Percentiles rank a stretch among this genome's conserved stretches.
Conservation (phyloP, 768 basidiomycete species). For the Dioszegia aurantiaca region DNA sequence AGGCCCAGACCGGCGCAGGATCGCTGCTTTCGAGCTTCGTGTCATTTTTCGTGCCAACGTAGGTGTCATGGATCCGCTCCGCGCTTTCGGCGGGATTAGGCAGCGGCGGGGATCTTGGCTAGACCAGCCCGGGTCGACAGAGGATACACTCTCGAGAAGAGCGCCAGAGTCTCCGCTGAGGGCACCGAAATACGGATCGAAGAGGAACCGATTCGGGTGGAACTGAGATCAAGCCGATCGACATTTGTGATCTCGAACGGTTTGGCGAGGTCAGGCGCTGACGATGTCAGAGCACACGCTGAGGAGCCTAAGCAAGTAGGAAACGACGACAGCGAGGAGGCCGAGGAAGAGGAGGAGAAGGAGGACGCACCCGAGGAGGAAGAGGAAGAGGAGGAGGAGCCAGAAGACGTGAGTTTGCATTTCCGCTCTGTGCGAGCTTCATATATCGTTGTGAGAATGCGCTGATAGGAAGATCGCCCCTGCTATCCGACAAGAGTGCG, state of each 20-base stretch:
- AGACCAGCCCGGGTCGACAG: no score
- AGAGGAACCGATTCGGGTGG: neutral
- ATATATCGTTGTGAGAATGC: neutral
- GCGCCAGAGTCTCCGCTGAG: no score
- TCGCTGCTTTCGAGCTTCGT: constrained; percentile 34
- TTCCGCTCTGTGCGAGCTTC: neutral
- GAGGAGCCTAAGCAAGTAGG: constrained; percentile 30
- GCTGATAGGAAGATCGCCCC: constrained; percentile 62
- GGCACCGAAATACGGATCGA: neutral
- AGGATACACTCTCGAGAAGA: no score
- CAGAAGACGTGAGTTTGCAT: constrained; percentile 70
- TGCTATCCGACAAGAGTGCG: constrained; percentile 70
- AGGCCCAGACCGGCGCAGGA: constrained; percentile 3
- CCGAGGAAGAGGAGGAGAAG: constrained; percentile 42
- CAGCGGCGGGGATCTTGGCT: no score
- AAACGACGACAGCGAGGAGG: constrained; percentile 52
- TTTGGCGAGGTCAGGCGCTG: neutral
- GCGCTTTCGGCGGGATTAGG: neutral
- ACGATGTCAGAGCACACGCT: constrained; percentile 38
- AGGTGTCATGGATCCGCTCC: constrained; percentile 15
- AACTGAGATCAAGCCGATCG: no score
- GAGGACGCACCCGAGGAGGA: constrained; percentile 50
- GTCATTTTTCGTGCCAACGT: constrained; percentile 44
- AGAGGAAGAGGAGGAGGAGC: constrained; percentile 62
- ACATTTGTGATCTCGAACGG: no score